These are phyloP conservation scores for Colletotrichum coccodes DNA, from an alignment of 2,329 filamentous ascomycete genomes.

Conservation along the genomic window DNA sequence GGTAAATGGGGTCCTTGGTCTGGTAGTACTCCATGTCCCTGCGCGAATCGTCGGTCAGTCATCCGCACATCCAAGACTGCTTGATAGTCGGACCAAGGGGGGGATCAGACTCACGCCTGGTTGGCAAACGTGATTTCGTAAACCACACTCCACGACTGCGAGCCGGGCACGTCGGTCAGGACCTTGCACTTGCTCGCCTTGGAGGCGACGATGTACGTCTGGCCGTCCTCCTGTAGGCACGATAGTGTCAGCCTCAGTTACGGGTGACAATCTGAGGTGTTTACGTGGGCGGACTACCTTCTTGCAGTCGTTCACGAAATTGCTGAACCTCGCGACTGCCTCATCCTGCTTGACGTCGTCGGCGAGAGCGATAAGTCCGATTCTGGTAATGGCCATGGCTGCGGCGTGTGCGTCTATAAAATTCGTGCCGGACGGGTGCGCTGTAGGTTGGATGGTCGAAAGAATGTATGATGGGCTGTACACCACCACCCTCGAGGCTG, in stretches of 20 bases:
- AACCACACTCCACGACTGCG: constrained; percentile 23
- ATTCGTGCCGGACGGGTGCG: neutral
- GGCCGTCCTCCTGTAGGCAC: constrained; percentile 7
- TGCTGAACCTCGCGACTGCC: constrained; percentile 20
- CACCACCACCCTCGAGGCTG: neutral
- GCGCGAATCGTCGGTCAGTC: neutral
- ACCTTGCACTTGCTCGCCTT: constrained; percentile 30
- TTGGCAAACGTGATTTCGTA: constrained; percentile 27
- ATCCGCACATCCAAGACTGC: neutral
- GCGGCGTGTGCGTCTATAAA: neutral
- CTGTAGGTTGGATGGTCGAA: neutral
- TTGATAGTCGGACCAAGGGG: neutral
- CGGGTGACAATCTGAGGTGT: neutral
- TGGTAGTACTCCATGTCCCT: constrained; percentile 32
- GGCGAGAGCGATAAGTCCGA: constrained; percentile 26
- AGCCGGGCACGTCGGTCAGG: constrained; percentile 22
- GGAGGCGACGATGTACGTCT: constrained; percentile 25
- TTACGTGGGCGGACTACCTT: neutral
- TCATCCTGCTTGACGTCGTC: constrained; percentile 20
- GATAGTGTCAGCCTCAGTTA: neutral
- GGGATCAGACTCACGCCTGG: neutral
- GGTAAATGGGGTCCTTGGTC: constrained; percentile 26
- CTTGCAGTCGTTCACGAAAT: constrained; percentile 21
- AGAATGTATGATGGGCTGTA: neutral
- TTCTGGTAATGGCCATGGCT: constrained; percentile 25